phyloP scores from a whole-genome alignment of 306 rosid genomes.

The Vigna nakashimae region DNA sequence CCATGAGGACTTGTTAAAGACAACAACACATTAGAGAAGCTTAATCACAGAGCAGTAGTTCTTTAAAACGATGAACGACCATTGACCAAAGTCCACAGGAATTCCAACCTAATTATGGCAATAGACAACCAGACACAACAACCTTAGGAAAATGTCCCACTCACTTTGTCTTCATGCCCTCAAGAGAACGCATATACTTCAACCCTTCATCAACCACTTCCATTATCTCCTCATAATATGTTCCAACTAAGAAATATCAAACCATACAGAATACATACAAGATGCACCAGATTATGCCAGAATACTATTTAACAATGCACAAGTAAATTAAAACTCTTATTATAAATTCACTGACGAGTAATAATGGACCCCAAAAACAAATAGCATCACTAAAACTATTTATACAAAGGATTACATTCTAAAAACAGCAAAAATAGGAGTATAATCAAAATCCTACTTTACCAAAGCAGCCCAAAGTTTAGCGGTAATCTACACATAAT shows the following conservation, averaged over 20 bases:
- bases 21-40: conserved; percentile 6
- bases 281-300: background rate
- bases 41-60: conserved; percentile 1
- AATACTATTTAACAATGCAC: background rate
- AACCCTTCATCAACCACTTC: conserved; percentile 13
- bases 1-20: conserved; percentile 35
- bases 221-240: background rate
- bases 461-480: conserved; percentile 36
- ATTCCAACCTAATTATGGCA: conserved; percentile 33
- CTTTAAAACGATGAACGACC: conserved; percentile 20
- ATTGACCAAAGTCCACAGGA: conserved; percentile 42
- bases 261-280: background rate
- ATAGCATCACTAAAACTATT: conserved; percentile 47
- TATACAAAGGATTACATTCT: conserved; percentile 48
- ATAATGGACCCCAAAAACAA: conserved; percentile 3
- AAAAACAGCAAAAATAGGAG: conserved; percentile 29
- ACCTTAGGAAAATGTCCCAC: conserved; percentile 45
- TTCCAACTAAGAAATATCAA: background rate
- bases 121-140: conserved; percentile 35
- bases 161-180: conserved; percentile 22
- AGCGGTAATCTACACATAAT: conserved; percentile 45
- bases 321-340: background rate
- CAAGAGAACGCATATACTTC: conserved; percentile 11
- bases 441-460: conserved; percentile 39
- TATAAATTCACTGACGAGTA: background rate